Base-by-base conservation (phyloP, 1,284 basidiomycete species). In the Fomitopsis betulina region DNA sequence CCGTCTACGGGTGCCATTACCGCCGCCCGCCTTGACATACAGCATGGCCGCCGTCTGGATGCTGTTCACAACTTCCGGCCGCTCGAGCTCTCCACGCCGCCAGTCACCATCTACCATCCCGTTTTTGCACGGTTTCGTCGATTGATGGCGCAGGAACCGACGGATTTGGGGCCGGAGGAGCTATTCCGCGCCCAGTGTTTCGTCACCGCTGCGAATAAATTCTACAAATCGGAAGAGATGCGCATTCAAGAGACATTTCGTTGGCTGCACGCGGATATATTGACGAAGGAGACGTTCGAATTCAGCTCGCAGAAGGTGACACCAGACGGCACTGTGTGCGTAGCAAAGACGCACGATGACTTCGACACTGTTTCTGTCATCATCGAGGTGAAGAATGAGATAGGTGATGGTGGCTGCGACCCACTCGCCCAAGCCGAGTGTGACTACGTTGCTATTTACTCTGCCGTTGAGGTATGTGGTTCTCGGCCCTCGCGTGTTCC, bases 61-160 rank as follows among this genome's bases (percentile, higher is more conserved):
- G 47, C 32, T n/a, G 19, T 62, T 27, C 45, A 58, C 57, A 57
- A 60, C 39, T 25, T 43, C n/a, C 60, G 60, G 5, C 62, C 62
- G 13, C 1, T 58, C 12, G 32, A 58, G 9, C 57, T 62, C 5
- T 33, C 47, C 9, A 53, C 52, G n/a, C 25, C 50, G 3, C 55
- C 58, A 19, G 51, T 60, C 39, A 47, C 55, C 15, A 61, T 63
- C 53, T 63, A 63, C 30, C 56, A 58, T 40, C 56, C 60, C 32
- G 60, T 45, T 1, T 63, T 61, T 40, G 27, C 62, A 13, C 52
- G 52, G 19, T 63, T 63, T 40, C 47, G 53, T 7, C 2, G 3
- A 3, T 3, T 37, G 15, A 23, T 52, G 4, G 17, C 5, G 10
- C 5, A 52, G 9, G 47, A 27, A 5, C 7, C 23, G 9, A 10